Evolutionary conservation across 495 filamentous ascomycete species (phyloP).

Genomic region (Aspergillus asperescens): DNA sequence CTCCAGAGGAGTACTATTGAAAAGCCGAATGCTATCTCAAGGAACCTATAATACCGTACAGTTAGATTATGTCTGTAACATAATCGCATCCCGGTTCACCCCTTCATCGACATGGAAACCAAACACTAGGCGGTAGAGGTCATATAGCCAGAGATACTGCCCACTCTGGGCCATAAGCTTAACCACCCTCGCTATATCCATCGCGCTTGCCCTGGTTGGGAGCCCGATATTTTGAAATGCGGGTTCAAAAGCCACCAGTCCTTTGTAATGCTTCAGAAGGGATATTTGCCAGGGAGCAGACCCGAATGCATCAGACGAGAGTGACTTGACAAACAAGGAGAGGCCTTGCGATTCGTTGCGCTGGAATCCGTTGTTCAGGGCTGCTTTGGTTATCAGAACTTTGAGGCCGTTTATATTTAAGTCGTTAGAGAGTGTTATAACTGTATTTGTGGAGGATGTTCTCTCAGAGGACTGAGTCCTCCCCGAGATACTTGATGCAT

Average conservation of each 20-base stretch:
- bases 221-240: constrained; percentile 56
- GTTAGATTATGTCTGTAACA: constrained; percentile 39
- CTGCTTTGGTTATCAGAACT: constrained; percentile 72
- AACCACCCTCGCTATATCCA: constrained; percentile 70
- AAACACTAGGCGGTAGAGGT: constrained; percentile 79
- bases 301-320: constrained; percentile 74
- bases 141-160: constrained; percentile 67
- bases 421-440: constrained; percentile 62
- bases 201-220: constrained; percentile 53
- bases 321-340: constrained; percentile 65
- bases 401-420: constrained; percentile 68
- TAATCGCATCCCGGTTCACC: constrained; percentile 47
- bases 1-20: too few relatives aligned
- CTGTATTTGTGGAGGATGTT: constrained; percentile 69
- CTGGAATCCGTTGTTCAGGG: constrained; percentile 70
- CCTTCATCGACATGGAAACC: constrained; percentile 76
- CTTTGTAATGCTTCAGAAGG: constrained; percentile 71
- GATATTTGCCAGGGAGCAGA: constrained; percentile 60
- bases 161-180: constrained; percentile 63
- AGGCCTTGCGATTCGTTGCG: constrained; percentile 44
- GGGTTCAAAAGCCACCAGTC: constrained; percentile 63
- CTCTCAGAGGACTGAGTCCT: constrained; percentile 66
- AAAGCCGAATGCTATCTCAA: too few relatives aligned
- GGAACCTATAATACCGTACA: too few relatives aligned
- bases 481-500: constrained; percentile 63